phyloP scores from a whole-genome alignment of 2,329 filamentous ascomycete genomes.

The Cercospora sp. region DNA sequence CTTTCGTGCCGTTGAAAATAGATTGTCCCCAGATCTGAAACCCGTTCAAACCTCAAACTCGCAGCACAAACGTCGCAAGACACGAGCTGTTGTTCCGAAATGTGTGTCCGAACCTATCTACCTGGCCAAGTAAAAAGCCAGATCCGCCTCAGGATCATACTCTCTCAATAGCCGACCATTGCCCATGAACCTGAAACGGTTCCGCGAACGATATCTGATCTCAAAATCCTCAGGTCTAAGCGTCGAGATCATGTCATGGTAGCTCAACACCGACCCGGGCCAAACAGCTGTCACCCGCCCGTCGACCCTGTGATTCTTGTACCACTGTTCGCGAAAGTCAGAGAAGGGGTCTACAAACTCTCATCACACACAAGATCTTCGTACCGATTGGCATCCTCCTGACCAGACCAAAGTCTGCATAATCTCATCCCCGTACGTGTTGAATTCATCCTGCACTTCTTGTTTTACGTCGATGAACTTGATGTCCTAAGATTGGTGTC shows the following conservation, averaged over 20 bases:
- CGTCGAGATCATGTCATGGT: constrained; percentile 38
- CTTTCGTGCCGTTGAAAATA: neutral
- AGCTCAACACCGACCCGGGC: constrained; percentile 33
- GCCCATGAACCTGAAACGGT: constrained; percentile 52
- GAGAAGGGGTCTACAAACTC: neutral
- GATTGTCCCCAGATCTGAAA: neutral
- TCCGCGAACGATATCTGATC: constrained; percentile 46
- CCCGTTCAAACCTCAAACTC: neutral
- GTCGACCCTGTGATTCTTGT: constrained; percentile 35
- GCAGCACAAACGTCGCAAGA: neutral
- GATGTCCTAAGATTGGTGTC: constrained; percentile 23
- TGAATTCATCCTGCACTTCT: constrained; percentile 35
- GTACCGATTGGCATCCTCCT: constrained; percentile 33
- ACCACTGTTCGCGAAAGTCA: constrained; percentile 24
- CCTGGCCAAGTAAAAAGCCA: constrained; percentile 31
- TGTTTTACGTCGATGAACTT: constrained; percentile 30
- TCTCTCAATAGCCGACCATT: constrained; percentile 47
- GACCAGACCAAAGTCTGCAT: constrained; percentile 37
- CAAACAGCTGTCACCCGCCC: constrained; percentile 38
- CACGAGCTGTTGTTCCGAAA: neutral
- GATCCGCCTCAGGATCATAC: constrained; percentile 31
- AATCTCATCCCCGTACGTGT: constrained; percentile 36
- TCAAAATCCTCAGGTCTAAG: constrained; percentile 53
- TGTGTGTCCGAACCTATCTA: constrained; percentile 1
- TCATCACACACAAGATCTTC: neutral